Base-by-base conservation (phyloP, 768 basidiomycete genomes). In the Boletus reticuloceps region DNA sequence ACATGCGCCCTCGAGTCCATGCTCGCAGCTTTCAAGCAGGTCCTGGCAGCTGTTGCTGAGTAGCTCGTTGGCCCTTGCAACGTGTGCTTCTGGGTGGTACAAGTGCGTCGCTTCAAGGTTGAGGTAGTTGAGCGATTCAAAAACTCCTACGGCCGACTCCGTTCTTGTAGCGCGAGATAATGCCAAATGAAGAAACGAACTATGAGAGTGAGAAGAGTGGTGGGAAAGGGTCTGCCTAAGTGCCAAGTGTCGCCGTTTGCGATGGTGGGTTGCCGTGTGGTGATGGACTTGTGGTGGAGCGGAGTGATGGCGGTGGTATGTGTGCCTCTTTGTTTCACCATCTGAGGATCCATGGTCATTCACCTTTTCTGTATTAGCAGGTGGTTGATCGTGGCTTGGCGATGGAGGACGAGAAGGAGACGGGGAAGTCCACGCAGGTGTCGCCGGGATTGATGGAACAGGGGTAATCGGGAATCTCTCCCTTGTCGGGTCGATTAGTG, bases 11-110 rank as follows among this genome's bases (percentile, higher is more conserved):
- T 54, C 58, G 2, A 87, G 59, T 0, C 75, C 78, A 5, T 64
- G 63, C 40, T 69, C 65, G 55, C 81, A 79, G 5, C 61, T 64
- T 52, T 69, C 70, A n/a, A 89, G 70, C 29, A 89, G 69, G 20
- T 79, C 78, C 34, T 39, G 38, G 38, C 38, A 39, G n/a, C 38
- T 17, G 9, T 19, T 17, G n/a, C 38, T 39, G 12, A 39, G 38
- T 10, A 39, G n/a, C n/a, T 19, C 38, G 8, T 17, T 19, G 9
- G 38, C 38, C 38, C 38, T 39, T 19, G 14, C n/a, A 19, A 39
- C n/a, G n/a, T 39, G 16, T 19, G 17, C 16, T 39, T 39, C 38
- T 39, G 38, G 38, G 8, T 39, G 38, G 38, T 17, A n/a, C 14
- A n/a, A 9, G 38, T 39, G 38, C 9, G 38, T 39, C 14, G 17